These are phyloP conservation scores for Citrus trifoliata DNA, from an alignment of 345 rosid species.

Conservation along the genomic window DNA sequence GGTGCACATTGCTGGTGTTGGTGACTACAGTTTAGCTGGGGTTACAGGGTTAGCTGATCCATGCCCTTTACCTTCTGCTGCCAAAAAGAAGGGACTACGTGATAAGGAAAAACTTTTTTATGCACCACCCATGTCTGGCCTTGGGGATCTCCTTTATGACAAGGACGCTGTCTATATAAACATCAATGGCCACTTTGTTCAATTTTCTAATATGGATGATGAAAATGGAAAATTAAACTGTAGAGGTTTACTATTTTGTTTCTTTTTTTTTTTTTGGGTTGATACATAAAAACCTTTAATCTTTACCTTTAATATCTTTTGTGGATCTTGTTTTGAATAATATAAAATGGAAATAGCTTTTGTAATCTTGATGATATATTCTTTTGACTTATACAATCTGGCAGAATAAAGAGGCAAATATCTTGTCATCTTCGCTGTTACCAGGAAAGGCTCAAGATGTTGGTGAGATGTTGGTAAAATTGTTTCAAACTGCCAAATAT, in stretches of 20 bases:
- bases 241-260: conserved; percentile 46
- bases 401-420: neutral
- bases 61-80: too few species aligned
- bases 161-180: too few species aligned
- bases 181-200: too few species aligned
- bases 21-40: conserved; percentile 77
- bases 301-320: neutral
- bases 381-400: neutral
- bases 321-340: neutral
- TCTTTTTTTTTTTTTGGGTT: neutral
- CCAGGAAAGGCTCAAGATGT: conserved; percentile 71
- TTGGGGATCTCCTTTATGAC: too few species aligned
- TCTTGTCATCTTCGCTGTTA: conserved; percentile 11
- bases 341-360: neutral
- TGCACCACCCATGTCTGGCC: too few species aligned
- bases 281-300: neutral
- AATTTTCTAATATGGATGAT: too few species aligned
- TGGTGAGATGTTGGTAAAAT: conserved; percentile 75
- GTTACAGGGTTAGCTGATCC: conserved; percentile 60
- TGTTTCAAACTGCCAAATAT: conserved; percentile 76
- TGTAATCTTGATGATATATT: neutral
- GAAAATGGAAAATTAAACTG: neutral
- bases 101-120: too few species aligned
- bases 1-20: conserved; percentile 99
- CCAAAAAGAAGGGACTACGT: too few species aligned